Evolutionary conservation across 2,329 filamentous ascomycete genomes (phyloP).

Genomic region (Lizonia empirigonia): DNA sequence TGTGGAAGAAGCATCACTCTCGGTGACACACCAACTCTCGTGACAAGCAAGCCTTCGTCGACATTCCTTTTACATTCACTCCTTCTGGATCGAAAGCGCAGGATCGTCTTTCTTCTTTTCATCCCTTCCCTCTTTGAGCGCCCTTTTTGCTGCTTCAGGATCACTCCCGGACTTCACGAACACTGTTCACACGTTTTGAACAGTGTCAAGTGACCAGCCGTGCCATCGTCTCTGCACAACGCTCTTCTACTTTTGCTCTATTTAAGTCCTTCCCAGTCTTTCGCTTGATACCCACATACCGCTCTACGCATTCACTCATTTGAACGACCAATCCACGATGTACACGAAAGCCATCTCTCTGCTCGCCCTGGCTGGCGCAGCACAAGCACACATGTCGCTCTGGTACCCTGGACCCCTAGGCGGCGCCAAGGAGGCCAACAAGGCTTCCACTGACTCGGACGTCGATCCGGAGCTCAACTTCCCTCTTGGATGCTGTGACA

Average conservation of each 20-base stretch:
- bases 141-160: slow-evolving; percentile 24
- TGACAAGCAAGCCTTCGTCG: slow-evolving; percentile 42
- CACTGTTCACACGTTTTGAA: slow-evolving; percentile 10
- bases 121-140: slow-evolving; percentile 26
- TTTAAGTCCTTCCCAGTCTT: slow-evolving; percentile 17
- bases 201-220: slow-evolving; percentile 25
- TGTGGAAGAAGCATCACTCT: slow-evolving; percentile 30
- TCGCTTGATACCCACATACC: slow-evolving; percentile 18
- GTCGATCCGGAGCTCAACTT: slow-evolving; percentile 47
- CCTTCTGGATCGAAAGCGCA: slow-evolving; percentile 36
- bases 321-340: slow-evolving; percentile 25
- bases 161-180: slow-evolving; percentile 9
- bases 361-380: slow-evolving; percentile 37
- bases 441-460: slow-evolving; percentile 19
- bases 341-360: slow-evolving; percentile 33
- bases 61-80: slow-evolving; percentile 41
- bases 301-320: slow-evolving; percentile 14
- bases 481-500: slow-evolving; percentile 55
- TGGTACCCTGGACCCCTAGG: slow-evolving; percentile 52
- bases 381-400: slow-evolving; percentile 52
- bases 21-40: slow-evolving; percentile 32
- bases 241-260: slow-evolving; percentile 12
- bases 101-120: slow-evolving; percentile 34
- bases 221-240: slow-evolving; percentile 13
- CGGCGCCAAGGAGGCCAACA: slow-evolving; percentile 53